phyloP scores from a whole-genome alignment of 106 monocot genomes.

The Platanthera guangdongensis region DNA sequence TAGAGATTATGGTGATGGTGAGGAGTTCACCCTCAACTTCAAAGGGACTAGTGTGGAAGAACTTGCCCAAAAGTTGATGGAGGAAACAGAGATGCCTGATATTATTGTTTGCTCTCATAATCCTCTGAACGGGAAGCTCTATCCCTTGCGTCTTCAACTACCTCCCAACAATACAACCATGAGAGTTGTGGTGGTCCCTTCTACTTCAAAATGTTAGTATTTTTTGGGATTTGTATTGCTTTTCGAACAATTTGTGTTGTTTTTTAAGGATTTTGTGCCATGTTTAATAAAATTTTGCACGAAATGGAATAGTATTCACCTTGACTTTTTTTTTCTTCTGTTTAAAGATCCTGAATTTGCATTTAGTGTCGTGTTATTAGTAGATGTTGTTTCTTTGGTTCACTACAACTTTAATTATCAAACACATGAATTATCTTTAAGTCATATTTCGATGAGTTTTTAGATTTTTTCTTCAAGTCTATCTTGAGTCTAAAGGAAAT shows the following conservation, averaged over 20 bases:
- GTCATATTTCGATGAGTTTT: too few species aligned
- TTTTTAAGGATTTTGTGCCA: too few species aligned
- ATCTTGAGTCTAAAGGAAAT: too few species aligned
- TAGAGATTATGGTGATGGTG: conserved; percentile 39
- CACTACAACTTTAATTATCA: too few species aligned
- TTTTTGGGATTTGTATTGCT: not conserved
- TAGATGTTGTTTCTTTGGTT: too few species aligned
- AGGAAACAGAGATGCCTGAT: conserved; percentile 42
- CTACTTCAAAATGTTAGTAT: conserved; percentile 48
- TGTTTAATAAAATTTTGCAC: too few species aligned
- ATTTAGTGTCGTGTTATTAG: too few species aligned
- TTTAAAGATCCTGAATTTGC: too few species aligned
- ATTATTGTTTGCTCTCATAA: conserved; percentile 60
- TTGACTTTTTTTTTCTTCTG: too few species aligned
- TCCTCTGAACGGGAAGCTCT: conserved; percentile 44
- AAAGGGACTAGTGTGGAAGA: conserved; percentile 60
- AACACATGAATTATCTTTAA: too few species aligned
- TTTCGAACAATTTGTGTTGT: not conserved
- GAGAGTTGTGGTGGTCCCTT: conserved; percentile 54
- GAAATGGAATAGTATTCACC: too few species aligned
- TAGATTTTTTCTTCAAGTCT: too few species aligned
- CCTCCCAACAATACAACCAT: conserved; percentile 61
- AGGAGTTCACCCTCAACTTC: conserved; percentile 30
- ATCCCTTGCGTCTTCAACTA: conserved; percentile 54
- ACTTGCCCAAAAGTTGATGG: conserved; percentile 46